Conservation (phyloP, 345 rosid genomes). For the Euclidium syriacum region DNA sequence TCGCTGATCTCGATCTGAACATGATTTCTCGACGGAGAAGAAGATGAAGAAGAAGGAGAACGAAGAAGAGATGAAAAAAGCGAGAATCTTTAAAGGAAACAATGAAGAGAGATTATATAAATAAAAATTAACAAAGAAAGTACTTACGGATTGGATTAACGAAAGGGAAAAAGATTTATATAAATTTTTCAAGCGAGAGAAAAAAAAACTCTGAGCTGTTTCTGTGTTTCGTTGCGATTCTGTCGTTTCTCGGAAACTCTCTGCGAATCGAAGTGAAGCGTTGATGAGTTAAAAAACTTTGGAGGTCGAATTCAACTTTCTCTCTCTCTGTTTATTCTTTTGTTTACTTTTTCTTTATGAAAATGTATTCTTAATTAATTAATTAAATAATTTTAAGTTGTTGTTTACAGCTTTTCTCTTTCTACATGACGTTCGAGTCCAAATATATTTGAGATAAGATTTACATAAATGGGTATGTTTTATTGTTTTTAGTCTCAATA, state of each 20-base stretch:
- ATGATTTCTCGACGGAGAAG: conserved; percentile 14
- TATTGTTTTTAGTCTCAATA: not conserved
- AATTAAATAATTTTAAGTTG: not conserved
- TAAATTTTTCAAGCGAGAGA: not conserved
- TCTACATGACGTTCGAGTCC: conserved; percentile 8
- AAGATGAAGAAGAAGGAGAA: conserved; percentile 4
- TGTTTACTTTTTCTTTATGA: not conserved
- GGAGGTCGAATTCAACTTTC: conserved; percentile 32
- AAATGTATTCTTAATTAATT: not conserved
- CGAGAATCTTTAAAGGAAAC: conserved; percentile 2
- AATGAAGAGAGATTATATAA: conserved; percentile 3
- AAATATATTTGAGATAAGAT: conserved; percentile 5
- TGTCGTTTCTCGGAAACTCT: conserved; percentile 46
- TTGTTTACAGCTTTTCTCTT: not conserved
- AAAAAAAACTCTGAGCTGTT: conserved; percentile 8
- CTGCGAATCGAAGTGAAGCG: conserved; percentile 50
- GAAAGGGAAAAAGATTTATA: conserved; percentile 13
- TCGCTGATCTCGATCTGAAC: conserved; percentile 37
- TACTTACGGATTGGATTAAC: conserved; percentile 69
- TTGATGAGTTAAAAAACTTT: conserved; percentile 37
- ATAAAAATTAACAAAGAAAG: conserved; percentile 13
- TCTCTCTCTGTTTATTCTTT: conserved; percentile 26
- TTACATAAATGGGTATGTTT: no score
- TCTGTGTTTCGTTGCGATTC: conserved; percentile 33
- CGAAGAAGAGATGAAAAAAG: not conserved